Evolutionary conservation across 305 asterid species (phyloP), one percentile per base, ranked within the genome.

Genomic region (Solanum hybrid): DNA sequence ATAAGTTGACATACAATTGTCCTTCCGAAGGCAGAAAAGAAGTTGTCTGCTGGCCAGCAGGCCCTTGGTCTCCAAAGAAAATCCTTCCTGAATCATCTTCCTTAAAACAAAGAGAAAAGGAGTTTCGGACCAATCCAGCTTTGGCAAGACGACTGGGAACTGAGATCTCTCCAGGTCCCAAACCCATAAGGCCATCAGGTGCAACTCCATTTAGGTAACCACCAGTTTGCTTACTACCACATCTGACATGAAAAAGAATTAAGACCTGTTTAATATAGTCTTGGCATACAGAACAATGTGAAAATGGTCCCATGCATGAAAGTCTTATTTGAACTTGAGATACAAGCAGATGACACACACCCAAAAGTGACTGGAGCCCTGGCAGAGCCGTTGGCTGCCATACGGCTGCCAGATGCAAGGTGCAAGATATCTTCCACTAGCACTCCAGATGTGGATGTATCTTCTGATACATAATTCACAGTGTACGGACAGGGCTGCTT

Each of bases 181-280:
- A 92, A 67, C 98, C 99, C 95, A 97, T 87, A 87, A 97, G 92
- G 82, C 99, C 99, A 86, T 96, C 98, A 29, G 99, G 99, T 64
- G 98, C 98, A 91, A 93, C 89, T 91, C 98, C 99, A 18, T 91
- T 90, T 89, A 97, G 92, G 92, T 96, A 97, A 28, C 35, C 78
- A 64, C 99, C 99, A 87, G 93, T 96, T 92, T 97, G 99, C 91
- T 92, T 94, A 92, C 97, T 95, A 78, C 99, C 99, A 90, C 99
- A 97, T 84, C 98, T 97, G 94, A 90, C 93, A 95, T 91, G 94
- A 95, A 57, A 95, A 91, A 26, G 95, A 94, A 89, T 31, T 87
- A 31, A 85, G 33, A 57, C 76, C 46, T 57, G 46, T 35, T 85
- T 57, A 85, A 22, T 84, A 84, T 39, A 51, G 88, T 29, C 8